phyloP scores from a whole-genome alignment of 2,329 filamentous ascomycete genomes.

The Colletotrichum somersetense region DNA sequence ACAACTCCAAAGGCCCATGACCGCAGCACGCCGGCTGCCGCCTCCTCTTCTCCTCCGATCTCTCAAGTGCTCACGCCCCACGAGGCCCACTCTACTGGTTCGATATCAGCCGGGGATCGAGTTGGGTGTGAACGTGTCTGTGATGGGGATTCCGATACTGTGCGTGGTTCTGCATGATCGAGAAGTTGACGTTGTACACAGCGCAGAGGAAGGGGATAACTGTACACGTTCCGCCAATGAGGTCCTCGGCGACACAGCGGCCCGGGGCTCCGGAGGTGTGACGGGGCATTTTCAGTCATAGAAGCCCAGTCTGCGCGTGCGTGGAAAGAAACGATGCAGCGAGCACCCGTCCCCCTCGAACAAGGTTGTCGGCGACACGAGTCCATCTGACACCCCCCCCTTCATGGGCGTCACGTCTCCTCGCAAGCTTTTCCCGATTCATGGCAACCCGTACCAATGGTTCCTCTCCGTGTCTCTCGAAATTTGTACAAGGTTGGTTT shows the following conservation, averaged over 20 bases:
- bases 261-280: not conserved
- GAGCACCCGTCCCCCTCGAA: constrained; percentile 14
- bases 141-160: too few species aligned
- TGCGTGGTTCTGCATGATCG: not conserved
- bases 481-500: not conserved
- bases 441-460: constrained; percentile 17
- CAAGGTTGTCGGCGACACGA: not conserved
- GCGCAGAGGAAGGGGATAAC: not conserved
- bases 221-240: constrained; percentile 21
- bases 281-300: not conserved
- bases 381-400: too few species aligned
- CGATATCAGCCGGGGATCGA: not conserved
- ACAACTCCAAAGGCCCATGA: constrained; percentile 1
- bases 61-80: not conserved
- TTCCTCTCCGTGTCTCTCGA: not conserved
- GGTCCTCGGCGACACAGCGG: not conserved
- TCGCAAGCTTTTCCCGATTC: constrained; percentile 32
- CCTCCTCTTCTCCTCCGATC: constrained; percentile 2
- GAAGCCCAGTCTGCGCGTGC: not conserved
- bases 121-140: too few species aligned
- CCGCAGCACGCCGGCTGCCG: constrained; percentile 1
- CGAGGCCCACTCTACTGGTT: not conserved
- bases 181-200: not conserved
- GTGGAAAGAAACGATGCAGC: constrained; percentile 22
- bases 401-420: too few species aligned